Evolutionary conservation across 805 yeast genomes (phyloP).

Genomic region (Lipomyces orientalis): DNA sequence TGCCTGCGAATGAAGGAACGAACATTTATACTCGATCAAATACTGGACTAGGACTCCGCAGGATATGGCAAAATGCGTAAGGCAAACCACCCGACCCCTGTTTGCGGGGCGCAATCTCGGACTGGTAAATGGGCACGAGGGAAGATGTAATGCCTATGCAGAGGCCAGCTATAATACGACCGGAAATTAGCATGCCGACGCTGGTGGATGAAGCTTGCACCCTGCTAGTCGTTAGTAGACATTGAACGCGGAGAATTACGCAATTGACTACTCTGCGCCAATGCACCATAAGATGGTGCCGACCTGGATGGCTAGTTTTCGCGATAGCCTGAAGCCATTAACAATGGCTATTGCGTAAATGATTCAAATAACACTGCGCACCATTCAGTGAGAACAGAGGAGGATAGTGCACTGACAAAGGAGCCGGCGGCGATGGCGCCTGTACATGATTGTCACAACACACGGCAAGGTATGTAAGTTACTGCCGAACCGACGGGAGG

Average conservation of each 20-base stretch:
- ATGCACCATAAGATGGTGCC: not conserved
- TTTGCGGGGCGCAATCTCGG: slow-evolving; percentile 85
- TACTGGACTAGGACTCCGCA: not conserved
- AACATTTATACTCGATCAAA: slow-evolving; percentile 41
- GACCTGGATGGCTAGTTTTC: not conserved
- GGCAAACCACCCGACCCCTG: slow-evolving; percentile 85
- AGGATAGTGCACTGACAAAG: not conserved
- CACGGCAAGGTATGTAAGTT: no score
- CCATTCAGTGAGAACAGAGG: not conserved
- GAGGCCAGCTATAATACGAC: slow-evolving; percentile 76
- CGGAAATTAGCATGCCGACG: slow-evolving; percentile 50
- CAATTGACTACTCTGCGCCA: not conserved
- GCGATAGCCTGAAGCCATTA: not conserved
- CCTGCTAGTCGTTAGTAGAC: not conserved
- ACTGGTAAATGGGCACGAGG: slow-evolving; percentile 84
- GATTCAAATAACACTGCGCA: not conserved
- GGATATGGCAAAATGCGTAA: slow-evolving; percentile 75
- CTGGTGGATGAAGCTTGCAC: not conserved
- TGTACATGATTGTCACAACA: no score
- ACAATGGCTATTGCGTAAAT: not conserved
- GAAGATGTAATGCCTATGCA: slow-evolving; percentile 85
- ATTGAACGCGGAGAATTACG: not conserved
- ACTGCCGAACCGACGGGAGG: no score
- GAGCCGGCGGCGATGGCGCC: slow-evolving; percentile 5
- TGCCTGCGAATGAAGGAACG: slow-evolving; percentile 78